phyloP scores from a whole-genome alignment of 345 rosid genomes.

The Ceriops zippeliana region DNA sequence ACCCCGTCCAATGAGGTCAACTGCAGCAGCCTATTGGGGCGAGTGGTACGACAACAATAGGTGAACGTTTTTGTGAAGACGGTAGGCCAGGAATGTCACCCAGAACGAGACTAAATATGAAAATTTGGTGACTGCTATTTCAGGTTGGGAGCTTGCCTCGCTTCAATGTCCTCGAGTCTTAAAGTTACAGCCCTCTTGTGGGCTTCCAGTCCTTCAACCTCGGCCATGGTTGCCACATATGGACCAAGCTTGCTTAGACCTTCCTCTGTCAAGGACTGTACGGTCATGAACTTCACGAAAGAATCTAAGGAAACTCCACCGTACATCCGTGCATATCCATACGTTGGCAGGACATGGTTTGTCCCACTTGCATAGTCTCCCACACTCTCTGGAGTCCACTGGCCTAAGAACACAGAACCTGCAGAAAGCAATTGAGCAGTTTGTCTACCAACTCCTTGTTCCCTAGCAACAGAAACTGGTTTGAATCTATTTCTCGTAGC shows the following conservation, averaged over 20 bases:
- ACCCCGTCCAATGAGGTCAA: too few species aligned
- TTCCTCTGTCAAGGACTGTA: constrained; percentile 80
- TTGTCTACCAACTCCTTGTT: background rate
- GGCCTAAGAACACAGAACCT: constrained; percentile 87
- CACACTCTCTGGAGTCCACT: constrained; percentile 96
- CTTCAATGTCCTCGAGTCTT: constrained; percentile 69
- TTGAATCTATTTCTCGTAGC: too few species aligned
- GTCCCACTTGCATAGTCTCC: constrained; percentile 97
- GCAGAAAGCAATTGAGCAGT: constrained; percentile 1
- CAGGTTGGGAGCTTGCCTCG: constrained; percentile 41
- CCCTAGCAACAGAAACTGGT: too few species aligned
- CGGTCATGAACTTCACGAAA: constrained; percentile 80
- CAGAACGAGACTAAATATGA: too few species aligned
- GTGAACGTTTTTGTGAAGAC: too few species aligned
- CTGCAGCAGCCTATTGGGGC: too few species aligned
- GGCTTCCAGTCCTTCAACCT: constrained; percentile 86
- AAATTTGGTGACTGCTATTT: constrained; percentile 5
- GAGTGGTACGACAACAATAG: too few species aligned
- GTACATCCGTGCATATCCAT: constrained; percentile 89
- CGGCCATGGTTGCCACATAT: constrained; percentile 77
- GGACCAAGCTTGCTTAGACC: constrained; percentile 81
- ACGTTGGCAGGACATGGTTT: constrained; percentile 84
- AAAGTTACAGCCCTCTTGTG: constrained; percentile 91
- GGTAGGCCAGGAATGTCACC: too few species aligned
- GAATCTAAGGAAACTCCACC: constrained; percentile 90